Percentiles rank a stretch among this genome's conserved stretches.
Evolutionary conservation across 169 alveolate species (phyloP).

Genomic region (Eimeria tenella): DNA sequence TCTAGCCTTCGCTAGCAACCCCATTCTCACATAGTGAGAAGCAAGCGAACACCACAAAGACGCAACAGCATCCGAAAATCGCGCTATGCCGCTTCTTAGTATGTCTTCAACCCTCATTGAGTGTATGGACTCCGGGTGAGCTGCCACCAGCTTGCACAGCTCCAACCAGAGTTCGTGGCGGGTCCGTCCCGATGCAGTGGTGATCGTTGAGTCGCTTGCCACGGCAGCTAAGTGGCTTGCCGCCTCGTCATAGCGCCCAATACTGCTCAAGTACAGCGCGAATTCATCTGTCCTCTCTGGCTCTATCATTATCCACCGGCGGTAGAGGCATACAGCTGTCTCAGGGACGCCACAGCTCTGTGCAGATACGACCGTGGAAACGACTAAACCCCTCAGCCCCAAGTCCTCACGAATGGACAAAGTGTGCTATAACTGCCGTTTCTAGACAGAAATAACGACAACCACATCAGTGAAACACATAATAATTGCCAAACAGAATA

Average conservation of each 20-base stretch:
- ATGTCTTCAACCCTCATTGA: slow-evolving; percentile 83
- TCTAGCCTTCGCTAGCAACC: slow-evolving; percentile 89
- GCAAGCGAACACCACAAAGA: slow-evolving; percentile 91
- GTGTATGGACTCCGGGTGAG: slow-evolving; percentile 84
- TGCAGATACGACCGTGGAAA: background rate
- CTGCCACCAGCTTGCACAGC: slow-evolving; percentile 90
- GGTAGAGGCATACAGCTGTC: slow-evolving; percentile 71
- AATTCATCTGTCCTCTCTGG: slow-evolving; percentile 77
- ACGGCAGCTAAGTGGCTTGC: slow-evolving; percentile 85
- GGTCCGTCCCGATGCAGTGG: slow-evolving; percentile 84
- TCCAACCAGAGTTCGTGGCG: slow-evolving; percentile 89
- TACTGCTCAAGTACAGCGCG: slow-evolving; percentile 80
- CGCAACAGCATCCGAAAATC: slow-evolving; percentile 92
- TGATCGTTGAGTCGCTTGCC: slow-evolving; percentile 82
- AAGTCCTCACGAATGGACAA: background rate
- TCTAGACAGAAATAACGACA: background rate
- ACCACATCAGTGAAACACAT: background rate
- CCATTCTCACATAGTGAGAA: slow-evolving; percentile 87
- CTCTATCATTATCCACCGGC: slow-evolving; percentile 78
- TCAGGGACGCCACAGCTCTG: slow-evolving; percentile 55
- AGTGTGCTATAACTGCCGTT: background rate
- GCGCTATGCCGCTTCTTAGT: slow-evolving; percentile 88
- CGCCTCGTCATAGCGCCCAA: slow-evolving; percentile 84
- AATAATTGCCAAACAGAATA: too few species aligned
- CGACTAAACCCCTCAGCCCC: background rate